Evolutionary conservation across 495 filamentous ascomycete species (phyloP).

Genomic region (Glutinoglossum americanum): DNA sequence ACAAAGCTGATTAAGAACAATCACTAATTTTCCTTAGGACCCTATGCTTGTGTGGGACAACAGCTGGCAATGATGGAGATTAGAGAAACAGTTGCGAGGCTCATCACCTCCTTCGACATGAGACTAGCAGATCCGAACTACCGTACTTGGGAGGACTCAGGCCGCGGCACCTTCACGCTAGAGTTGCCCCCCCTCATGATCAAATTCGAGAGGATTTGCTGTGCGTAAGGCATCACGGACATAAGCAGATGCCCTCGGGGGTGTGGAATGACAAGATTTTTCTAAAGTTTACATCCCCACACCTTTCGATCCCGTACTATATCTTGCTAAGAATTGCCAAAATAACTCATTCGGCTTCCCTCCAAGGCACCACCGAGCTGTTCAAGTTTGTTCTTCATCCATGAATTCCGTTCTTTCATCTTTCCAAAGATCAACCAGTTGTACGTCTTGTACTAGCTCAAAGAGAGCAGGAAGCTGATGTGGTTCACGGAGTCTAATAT

Average conservation of each 20-base stretch:
- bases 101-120: too few relatives aligned
- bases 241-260: too few relatives aligned
- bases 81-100: too few relatives aligned
- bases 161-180: too few relatives aligned
- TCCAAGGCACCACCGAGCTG: not conserved
- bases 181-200: too few relatives aligned
- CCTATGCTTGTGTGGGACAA: slow-evolving; percentile 6
- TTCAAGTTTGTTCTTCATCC: not conserved
- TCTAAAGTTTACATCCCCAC: not conserved
- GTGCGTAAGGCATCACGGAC: too few relatives aligned
- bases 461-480: not conserved
- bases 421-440: not conserved
- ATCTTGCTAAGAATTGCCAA: not conserved
- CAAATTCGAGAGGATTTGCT: too few relatives aligned
- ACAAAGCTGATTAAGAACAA: not conserved
- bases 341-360: not conserved
- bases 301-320: not conserved
- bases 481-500: not conserved
- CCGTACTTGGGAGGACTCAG: too few relatives aligned
- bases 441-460: not conserved
- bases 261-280: too few relatives aligned
- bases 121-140: too few relatives aligned
- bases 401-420: not conserved
- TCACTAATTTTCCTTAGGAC: not conserved
- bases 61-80: not conserved